phyloP scores from a whole-genome alignment of 371 early-diverging fungal species.

The Rhizopus arrhizus region DNA sequence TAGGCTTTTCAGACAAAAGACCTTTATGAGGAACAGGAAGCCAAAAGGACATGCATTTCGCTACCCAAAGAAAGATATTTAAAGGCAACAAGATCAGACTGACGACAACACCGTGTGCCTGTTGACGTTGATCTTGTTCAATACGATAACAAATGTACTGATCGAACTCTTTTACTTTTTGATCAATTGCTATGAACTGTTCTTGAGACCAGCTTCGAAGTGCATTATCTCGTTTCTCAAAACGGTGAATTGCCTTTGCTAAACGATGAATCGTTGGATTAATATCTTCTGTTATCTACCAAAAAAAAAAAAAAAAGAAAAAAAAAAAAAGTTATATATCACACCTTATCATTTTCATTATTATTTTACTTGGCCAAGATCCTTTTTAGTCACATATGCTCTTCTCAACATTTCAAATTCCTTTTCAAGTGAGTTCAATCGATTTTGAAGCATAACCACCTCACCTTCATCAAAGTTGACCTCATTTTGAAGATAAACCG shows the following conservation, averaged over 20 bases:
- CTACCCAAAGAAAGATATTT: constrained; percentile 45
- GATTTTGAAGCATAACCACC: constrained; percentile 46
- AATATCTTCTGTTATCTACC: constrained; percentile 37
- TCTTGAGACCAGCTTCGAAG: constrained; percentile 62
- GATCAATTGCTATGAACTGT: constrained; percentile 54
- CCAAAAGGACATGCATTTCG: constrained; percentile 33
- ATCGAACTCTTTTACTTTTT: constrained; percentile 63
- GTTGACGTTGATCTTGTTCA: constrained; percentile 51
- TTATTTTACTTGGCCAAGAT: constrained; percentile 53
- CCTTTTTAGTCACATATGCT: constrained; percentile 68
- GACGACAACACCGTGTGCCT: constrained; percentile 33
- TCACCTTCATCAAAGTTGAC: constrained; percentile 49
- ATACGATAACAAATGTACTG: constrained; percentile 57
- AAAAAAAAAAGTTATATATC: constrained; percentile 7
- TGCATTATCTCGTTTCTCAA: constrained; percentile 60
- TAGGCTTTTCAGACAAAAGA: constrained; percentile 1
- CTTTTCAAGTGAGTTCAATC: constrained; percentile 48
- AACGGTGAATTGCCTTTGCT: constrained; percentile 58
- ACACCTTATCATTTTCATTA: neutral
- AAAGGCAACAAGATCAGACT: constrained; percentile 45
- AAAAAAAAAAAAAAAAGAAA: neutral
- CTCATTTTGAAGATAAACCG: constrained; percentile 56
- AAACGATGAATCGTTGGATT: constrained; percentile 52
- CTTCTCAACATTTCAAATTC: constrained; percentile 57
- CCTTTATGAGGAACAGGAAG: constrained; percentile 13